Conservation (phyloP, 345 rosid species). For the Theobroma cacao region DNA sequence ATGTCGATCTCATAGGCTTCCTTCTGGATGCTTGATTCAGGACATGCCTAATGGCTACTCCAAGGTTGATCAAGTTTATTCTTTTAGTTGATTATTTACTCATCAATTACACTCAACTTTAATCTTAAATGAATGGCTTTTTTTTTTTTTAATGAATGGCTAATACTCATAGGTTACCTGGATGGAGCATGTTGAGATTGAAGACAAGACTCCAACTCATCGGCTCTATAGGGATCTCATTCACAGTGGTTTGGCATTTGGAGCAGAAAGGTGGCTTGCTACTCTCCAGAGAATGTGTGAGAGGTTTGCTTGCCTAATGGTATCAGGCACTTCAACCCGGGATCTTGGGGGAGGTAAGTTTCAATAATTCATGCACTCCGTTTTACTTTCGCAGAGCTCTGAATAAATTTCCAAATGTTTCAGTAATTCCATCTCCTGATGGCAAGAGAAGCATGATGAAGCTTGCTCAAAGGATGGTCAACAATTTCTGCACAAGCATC, state of each 20-base stretch:
- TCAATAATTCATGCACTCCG: not conserved
- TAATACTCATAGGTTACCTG: constrained; percentile 64
- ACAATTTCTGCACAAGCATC: constrained; percentile 73
- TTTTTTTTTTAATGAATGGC: constrained; percentile 12
- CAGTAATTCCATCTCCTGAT: constrained; percentile 80
- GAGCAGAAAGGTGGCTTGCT: constrained; percentile 84
- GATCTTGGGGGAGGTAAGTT: constrained; percentile 78
- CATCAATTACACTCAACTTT: not conserved
- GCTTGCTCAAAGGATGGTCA: constrained; percentile 91
- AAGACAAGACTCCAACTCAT: constrained; percentile 62
- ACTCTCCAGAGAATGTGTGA: constrained; percentile 86
- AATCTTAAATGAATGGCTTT: constrained; percentile 3
- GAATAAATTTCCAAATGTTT: constrained; percentile 6
- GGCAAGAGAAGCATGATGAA: constrained; percentile 98
- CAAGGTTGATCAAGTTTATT: constrained; percentile 48
- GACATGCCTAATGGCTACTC: constrained; percentile 96
- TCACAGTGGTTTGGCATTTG: constrained; percentile 73
- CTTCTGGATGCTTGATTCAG: constrained; percentile 97
- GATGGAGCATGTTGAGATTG: constrained; percentile 86
- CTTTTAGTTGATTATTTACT: not conserved
- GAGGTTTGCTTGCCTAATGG: constrained; percentile 75
- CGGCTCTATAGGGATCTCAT: constrained; percentile 63
- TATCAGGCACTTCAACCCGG: constrained; percentile 56
- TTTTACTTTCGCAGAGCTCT: not conserved
- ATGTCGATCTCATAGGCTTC: constrained; percentile 57